phyloP scores from a whole-genome alignment of 257 asterid species.

The Gentiana macrophylla region DNA sequence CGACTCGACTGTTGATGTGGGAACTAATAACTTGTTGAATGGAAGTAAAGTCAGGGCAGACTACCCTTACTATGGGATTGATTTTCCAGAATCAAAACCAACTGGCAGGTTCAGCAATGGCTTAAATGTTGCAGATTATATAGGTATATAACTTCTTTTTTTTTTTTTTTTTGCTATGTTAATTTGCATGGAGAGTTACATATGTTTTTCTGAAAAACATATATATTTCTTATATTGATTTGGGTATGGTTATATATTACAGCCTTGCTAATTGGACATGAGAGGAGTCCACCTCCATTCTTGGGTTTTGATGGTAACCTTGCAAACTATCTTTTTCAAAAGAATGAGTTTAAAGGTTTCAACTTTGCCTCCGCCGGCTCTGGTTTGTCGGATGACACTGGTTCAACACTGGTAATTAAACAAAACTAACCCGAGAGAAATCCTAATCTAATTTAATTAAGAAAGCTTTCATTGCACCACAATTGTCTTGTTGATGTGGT shows the following conservation, averaged over 20 bases:
- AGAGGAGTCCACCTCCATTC: conserved; percentile 60
- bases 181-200: background rate
- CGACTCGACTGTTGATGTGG: conserved; percentile 77
- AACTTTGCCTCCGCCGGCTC: conserved; percentile 76
- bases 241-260: conserved; percentile 4
- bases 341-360: conserved; percentile 38
- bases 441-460: too few relatives aligned
- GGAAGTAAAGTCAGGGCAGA: conserved; percentile 29
- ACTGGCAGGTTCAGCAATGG: conserved; percentile 87
- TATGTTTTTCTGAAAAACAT: background rate
- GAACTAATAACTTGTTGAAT: conserved; percentile 42
- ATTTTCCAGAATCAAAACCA: conserved; percentile 43
- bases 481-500: too few relatives aligned
- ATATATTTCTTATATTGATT: background rate
- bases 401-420: conserved; percentile 26
- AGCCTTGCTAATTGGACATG: conserved; percentile 56
- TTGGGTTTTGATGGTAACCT: conserved; percentile 30
- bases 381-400: conserved; percentile 58
- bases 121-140: conserved; percentile 54
- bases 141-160: conserved; percentile 24
- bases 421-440: too few relatives aligned
- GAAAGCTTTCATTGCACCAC: too few relatives aligned
- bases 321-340: conserved; percentile 19
- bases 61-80: conserved; percentile 46
- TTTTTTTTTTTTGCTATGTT: conserved; percentile 1